A percentile compares a stretch with the other conserved stretches of the same genome.
phyloP scores from a whole-genome alignment of 352 stramenopile species.

The Aphanomyces euteiches region DNA sequence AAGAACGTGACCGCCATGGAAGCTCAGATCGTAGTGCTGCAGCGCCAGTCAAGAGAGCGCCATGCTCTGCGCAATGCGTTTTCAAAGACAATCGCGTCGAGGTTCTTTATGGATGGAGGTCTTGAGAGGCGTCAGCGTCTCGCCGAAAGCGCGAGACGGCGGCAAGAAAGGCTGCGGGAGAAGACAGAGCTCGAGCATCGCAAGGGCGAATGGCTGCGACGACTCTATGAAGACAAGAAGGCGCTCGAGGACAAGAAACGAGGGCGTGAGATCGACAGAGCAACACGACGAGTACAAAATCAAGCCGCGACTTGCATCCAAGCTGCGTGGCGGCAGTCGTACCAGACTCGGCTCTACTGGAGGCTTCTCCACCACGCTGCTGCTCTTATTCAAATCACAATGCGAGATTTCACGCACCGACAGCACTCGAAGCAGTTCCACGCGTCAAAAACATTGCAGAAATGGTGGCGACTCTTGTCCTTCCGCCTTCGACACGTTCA shows the following conservation, averaged over 20 bases:
- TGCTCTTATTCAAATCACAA: slow-evolving; percentile 10
- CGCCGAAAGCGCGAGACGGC: slow-evolving; percentile 3
- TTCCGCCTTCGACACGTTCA: background rate
- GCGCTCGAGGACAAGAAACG: slow-evolving; percentile 26
- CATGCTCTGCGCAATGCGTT: slow-evolving; percentile 22
- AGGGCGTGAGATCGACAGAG: slow-evolving; percentile 14
- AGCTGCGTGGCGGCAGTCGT: slow-evolving; percentile 6
- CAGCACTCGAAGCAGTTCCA: background rate
- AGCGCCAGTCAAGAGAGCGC: slow-evolving; percentile 20
- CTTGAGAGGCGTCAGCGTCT: slow-evolving; percentile 13
- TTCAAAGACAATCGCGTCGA: slow-evolving; percentile 16
- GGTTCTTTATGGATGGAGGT: slow-evolving; percentile 21
- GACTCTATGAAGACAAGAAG: slow-evolving; percentile 9
- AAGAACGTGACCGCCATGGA: slow-evolving; percentile 16
- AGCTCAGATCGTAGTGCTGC: slow-evolving; percentile 22
- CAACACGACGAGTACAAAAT: slow-evolving; percentile 8
- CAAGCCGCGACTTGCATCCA: slow-evolving; percentile 13
- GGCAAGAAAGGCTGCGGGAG: slow-evolving; percentile 13
- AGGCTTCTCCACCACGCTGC: slow-evolving; percentile 19
- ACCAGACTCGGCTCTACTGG: slow-evolving; percentile 9
- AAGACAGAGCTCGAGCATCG: slow-evolving; percentile 4
- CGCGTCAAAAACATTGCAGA: background rate
- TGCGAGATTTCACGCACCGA: background rate
- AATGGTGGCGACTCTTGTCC: slow-evolving; percentile 14
- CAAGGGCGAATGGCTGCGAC: slow-evolving; percentile 16